phyloP scores from a whole-genome alignment of 2,329 filamentous ascomycete genomes.

The Trichophaea hybrida region DNA sequence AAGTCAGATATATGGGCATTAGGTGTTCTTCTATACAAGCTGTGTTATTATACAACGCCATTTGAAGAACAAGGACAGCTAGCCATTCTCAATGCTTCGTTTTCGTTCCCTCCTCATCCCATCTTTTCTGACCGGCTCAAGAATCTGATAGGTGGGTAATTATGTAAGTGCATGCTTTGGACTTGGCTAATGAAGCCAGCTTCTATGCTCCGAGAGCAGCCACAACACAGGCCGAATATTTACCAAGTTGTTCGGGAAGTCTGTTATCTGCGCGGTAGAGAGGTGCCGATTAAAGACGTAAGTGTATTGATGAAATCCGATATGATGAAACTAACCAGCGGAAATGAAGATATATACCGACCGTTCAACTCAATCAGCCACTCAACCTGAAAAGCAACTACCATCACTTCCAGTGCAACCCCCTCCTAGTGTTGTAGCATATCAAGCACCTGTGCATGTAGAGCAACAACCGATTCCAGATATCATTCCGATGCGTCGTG shows the following conservation, averaged over 20 bases:
- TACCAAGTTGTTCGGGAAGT: conserved; percentile 82
- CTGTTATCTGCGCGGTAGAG: conserved; percentile 74
- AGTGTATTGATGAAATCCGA: conserved; percentile 29
- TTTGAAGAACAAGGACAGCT: conserved; percentile 97
- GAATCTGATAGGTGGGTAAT: conserved; percentile 62
- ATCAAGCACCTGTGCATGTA: conserved; percentile 61
- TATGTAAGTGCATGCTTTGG: conserved; percentile 2
- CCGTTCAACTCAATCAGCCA: not conserved
- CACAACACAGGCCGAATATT: conserved; percentile 70
- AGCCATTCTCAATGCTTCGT: conserved; percentile 90
- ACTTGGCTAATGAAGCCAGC: conserved; percentile 24
- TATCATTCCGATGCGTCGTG: conserved; percentile 85
- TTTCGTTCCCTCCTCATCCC: conserved; percentile 78
- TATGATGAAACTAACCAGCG: conserved; percentile 2
- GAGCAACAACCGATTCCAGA: conserved; percentile 66
- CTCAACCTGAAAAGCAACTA: conserved; percentile 12
- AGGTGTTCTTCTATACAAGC: conserved; percentile 87
- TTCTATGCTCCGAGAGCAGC: conserved; percentile 74
- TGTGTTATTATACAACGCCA: conserved; percentile 97
- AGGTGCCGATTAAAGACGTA: conserved; percentile 80
- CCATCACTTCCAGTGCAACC: conserved; percentile 27
- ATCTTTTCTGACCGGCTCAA: conserved; percentile 81
- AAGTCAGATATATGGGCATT: conserved; percentile 98
- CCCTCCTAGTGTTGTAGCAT: conserved; percentile 57
- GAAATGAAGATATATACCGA: conserved; percentile 52